phyloP scores from a whole-genome alignment of 345 rosid genomes.

The Eucalyptus sp. region DNA sequence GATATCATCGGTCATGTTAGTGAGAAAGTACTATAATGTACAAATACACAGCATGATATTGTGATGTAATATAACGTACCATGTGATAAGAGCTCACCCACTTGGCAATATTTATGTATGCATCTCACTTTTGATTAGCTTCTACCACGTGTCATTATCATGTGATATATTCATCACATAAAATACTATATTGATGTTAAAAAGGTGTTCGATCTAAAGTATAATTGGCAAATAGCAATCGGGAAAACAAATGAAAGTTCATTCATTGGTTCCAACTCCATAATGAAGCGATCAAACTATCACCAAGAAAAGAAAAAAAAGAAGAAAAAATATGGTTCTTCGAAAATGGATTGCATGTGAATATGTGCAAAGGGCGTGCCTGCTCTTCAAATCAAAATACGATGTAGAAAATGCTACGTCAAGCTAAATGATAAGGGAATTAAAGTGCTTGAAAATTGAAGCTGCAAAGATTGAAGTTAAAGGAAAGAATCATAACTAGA shows the following conservation, averaged over 20 bases:
- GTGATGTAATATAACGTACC: accelerated
- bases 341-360: not conserved
- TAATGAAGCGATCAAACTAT: not conserved
- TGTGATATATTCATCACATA: not conserved
- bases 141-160: accelerated
- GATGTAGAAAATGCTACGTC: accelerated
- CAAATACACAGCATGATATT: accelerated
- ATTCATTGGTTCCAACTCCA: not conserved
- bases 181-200: not conserved
- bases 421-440: not conserved
- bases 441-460: not conserved
- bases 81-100: accelerated
- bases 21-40: not conserved
- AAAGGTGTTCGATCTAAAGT: not conserved
- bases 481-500: no score
- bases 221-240: not conserved
- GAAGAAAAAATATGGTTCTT: accelerated
- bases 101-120: no score
- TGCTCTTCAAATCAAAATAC: not conserved
- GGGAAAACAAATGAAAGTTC: not conserved
- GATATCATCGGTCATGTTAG: accelerated
- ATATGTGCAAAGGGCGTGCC: not conserved
- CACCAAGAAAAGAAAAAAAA: not conserved
- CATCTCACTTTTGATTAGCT: not conserved
- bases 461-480: not conserved